Percentiles rank a stretch among this genome's conserved stretches.
Conservation (phyloP, 2,329 filamentous ascomycete genomes). For the Beauveria bassiana region DNA sequence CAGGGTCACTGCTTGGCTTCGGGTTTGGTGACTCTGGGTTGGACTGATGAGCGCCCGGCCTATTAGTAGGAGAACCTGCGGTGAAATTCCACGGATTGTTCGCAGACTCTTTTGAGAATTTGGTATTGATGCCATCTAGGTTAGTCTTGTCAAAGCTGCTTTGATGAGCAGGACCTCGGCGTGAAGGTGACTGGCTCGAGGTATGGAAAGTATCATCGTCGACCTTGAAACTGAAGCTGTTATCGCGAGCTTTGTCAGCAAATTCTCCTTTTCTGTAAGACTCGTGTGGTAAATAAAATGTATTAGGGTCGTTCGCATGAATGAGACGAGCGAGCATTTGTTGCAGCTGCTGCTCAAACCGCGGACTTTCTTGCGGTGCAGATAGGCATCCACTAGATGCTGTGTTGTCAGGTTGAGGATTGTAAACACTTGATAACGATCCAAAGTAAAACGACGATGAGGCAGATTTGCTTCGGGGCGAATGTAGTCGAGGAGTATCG, state of each 20-base stretch:
- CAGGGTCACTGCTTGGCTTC: neutral
- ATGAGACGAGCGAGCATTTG: conserved; percentile 24
- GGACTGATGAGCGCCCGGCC: conserved; percentile 20
- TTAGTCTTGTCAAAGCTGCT: conserved; percentile 41
- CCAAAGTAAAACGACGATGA: conserved; percentile 1
- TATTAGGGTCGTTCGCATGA: neutral
- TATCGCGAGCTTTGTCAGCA: conserved; percentile 26
- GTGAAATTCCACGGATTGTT: conserved; percentile 42
- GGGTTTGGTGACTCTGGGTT: neutral
- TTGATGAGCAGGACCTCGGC: conserved; percentile 25
- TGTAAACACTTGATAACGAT: conserved; percentile 13
- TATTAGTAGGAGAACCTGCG: conserved; percentile 34
- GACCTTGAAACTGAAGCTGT: conserved; percentile 45
- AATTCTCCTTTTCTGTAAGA: neutral
- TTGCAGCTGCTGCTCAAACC: conserved; percentile 34
- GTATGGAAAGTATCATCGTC: conserved; percentile 33
- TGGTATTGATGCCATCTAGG: conserved; percentile 55
- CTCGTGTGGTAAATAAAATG: neutral
- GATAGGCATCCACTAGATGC: conserved; percentile 26
- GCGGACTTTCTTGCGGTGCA: conserved; percentile 20
- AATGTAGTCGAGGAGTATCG: neutral
- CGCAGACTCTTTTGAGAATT: conserved; percentile 45
- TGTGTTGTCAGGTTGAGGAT: conserved; percentile 5
- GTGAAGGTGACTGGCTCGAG: conserved; percentile 3
- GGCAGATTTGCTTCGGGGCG: neutral